These are phyloP conservation scores for Ulota crispa DNA, from an alignment of 225 moss, liverwort and hornwort genomes.

Conservation along the genomic window DNA sequence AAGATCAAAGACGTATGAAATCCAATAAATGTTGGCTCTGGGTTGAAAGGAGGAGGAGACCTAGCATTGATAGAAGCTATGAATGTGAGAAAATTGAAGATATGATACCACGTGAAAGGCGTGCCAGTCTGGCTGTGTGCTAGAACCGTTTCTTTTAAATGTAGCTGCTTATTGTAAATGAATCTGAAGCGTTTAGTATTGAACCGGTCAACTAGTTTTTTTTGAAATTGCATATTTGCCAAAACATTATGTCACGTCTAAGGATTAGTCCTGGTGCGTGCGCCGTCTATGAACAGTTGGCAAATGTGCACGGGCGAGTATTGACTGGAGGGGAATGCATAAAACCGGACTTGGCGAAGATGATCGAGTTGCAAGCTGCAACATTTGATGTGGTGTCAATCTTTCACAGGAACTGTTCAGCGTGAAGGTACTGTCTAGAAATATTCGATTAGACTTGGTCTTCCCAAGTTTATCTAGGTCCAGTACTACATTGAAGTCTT, in stretches of 20 bases:
- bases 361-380: background rate
- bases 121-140: background rate
- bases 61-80: background rate
- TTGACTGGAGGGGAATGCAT: background rate
- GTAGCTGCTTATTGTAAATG: background rate
- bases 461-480: background rate
- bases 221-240: background rate
- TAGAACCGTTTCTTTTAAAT: no score
- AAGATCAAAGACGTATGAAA: background rate
- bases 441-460: constrained; percentile 15
- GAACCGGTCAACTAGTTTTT: background rate
- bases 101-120: background rate
- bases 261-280: background rate
- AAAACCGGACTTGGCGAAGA: constrained; percentile 1
- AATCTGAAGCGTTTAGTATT: background rate
- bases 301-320: background rate
- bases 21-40: background rate
- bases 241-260: background rate
- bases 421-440: background rate
- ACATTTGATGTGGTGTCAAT: background rate
- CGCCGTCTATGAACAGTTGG: background rate
- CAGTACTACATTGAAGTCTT: background rate
- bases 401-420: background rate
- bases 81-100: background rate
- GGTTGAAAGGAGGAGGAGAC: no score